phyloP scores from a whole-genome alignment of 2,329 filamentous ascomycete genomes.

The Diaporthe caulivora region DNA sequence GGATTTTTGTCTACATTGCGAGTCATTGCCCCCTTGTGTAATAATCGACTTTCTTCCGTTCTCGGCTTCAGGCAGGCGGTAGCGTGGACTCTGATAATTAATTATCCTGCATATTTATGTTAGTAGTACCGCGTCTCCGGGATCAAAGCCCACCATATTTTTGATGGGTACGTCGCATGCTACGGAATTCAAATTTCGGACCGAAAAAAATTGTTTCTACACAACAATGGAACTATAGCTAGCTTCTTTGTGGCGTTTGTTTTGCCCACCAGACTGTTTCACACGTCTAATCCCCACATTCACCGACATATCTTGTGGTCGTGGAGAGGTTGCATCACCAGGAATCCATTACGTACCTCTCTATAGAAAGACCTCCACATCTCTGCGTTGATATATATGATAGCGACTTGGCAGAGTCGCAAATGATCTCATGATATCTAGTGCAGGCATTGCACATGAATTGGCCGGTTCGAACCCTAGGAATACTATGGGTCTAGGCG shows the following conservation, averaged over 20 bases:
- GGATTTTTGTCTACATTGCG: not conserved
- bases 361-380: no score
- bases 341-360: no score
- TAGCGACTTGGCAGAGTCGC: not conserved
- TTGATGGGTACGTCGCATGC: not conserved
- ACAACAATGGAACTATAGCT: not conserved
- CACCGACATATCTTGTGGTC: not conserved
- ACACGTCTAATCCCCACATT: not conserved
- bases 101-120: no score
- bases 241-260: no score
- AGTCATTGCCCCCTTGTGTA: not conserved
- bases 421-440: not conserved
- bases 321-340: not conserved
- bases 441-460: no score
- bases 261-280: not conserved
- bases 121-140: not conserved
- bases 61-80: not conserved
- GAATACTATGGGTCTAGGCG: not conserved
- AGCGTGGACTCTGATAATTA: no score
- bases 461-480: not conserved
- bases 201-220: not conserved
- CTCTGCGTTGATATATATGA: no score
- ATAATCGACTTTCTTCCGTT: no score
- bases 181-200: not conserved
- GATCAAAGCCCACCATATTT: accelerated